Percentiles rank a stretch among this genome's conserved stretches.
Conservation (phyloP, 139 green algal species). For the Eudorina sp. region DNA sequence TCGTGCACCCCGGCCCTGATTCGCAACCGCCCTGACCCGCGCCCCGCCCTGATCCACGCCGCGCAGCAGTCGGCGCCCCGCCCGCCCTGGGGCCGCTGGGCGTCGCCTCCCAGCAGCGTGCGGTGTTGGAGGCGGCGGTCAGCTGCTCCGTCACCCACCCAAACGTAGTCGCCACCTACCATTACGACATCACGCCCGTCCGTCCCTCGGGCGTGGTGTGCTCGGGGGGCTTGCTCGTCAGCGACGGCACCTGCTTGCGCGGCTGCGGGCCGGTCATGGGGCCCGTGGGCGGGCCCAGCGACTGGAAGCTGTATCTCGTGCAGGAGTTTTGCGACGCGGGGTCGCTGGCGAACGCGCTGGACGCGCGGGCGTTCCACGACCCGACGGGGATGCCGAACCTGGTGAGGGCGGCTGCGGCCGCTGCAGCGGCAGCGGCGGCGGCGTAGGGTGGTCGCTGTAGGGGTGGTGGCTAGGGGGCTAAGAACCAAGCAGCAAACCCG, state of each 20-base stretch:
- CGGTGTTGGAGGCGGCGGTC: slow-evolving; percentile 68
- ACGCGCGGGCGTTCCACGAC: slow-evolving; percentile 52
- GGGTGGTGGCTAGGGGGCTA: no score
- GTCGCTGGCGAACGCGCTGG: slow-evolving; percentile 34
- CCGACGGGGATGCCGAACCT: slow-evolving; percentile 31
- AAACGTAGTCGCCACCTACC: slow-evolving; percentile 62
- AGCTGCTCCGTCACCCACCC: slow-evolving; percentile 57
- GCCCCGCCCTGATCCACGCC: no score
- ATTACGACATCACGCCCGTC: slow-evolving; percentile 58
- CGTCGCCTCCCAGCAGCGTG: slow-evolving; percentile 52
- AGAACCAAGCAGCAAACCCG: no score
- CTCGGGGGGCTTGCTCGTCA: slow-evolving; percentile 24
- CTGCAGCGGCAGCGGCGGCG: no score
- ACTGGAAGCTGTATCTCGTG: slow-evolving; percentile 72
- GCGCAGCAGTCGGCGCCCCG: no score
- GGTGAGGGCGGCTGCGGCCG: no score
- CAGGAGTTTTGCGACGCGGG: slow-evolving; percentile 64
- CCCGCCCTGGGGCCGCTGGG: not conserved
- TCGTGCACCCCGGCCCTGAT: no score
- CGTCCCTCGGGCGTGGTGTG: slow-evolving; percentile 14
- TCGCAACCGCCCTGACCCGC: no score
- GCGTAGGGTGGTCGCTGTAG: no score
- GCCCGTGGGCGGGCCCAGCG: not conserved
- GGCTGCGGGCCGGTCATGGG: not conserved
- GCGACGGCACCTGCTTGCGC: not conserved